Evolutionary conservation across 345 rosid genomes (phyloP), one percentile per base, ranked within the genome.

Genomic region (Murraya paniculata): DNA sequence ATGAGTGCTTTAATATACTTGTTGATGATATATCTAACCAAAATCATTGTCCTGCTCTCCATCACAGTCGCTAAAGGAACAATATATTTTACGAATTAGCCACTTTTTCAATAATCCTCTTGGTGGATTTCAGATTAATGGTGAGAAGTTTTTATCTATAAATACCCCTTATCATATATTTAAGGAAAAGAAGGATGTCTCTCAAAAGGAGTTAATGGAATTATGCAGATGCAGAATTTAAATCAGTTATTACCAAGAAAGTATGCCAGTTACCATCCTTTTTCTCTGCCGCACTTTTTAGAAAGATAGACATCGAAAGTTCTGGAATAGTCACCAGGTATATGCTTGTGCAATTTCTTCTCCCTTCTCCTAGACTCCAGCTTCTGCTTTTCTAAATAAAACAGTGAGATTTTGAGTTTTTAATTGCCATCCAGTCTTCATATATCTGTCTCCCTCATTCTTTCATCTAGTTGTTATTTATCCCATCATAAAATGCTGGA

Each of bases 251-350:
- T 33, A 83, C 89, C 2, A 96, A 86, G 86, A 94, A 89, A 82
- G 81, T 92, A 68, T 96, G 98, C 93, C 90, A 90, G 89, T 83
- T 96, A 60, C 98, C 99, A 36, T 92, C 92, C n/a, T 96, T 88
- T 79, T 83, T 94, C 80, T 94, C 95, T 41, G 72, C 90, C 16
- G 74, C 80, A 9, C 87, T 96, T 62, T 96, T 94, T 81, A 88
- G 88, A 79, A 91, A 86, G 85, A 90, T 96, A 77, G 97, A 96
- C 78, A 65, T 71, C 8, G 82, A 86, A 64, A 41, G 78, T 81
- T 79, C 87, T 2, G 94, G 95, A 78, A 61, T 83, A n/a, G 87
- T 94, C 80, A 92, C 91, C 60, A 89, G 98, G 99, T 94, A 86
- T 80, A 78, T 73, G 36, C 69, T 78, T 64, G 5, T 78, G 55